Percentiles rank a stretch among this genome's conserved stretches.
Evolutionary conservation across 1,284 basidiomycete species (phyloP).

Genomic region (Leccinum angustisporum): DNA sequence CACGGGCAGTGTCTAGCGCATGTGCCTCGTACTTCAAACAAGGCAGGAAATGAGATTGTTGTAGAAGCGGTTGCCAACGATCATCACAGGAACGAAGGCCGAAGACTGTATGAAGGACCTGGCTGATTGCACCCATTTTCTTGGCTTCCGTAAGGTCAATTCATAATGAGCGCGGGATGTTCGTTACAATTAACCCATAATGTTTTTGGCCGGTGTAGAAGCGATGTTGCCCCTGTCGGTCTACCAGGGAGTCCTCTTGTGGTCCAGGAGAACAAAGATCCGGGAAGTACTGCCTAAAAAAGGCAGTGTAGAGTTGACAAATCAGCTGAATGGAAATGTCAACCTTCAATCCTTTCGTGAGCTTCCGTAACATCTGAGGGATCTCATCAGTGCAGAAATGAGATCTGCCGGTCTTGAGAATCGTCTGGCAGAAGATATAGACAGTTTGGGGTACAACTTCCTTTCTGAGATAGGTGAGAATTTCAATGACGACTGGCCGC

Average conservation of each 20-base stretch:
- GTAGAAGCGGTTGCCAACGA: background rate
- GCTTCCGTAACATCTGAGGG: background rate
- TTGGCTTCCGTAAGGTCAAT: conserved; percentile 7
- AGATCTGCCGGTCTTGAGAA: background rate
- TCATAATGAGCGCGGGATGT: conserved; percentile 1
- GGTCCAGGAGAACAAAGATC: background rate
- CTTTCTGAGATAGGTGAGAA: background rate
- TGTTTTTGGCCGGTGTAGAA: conserved; percentile 6
- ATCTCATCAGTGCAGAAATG: conserved; percentile 3
- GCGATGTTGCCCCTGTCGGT: conserved; percentile 3
- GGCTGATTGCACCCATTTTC: conserved; percentile 7
- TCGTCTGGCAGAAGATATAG: background rate
- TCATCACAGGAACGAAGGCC: background rate
- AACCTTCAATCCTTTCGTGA: background rate
- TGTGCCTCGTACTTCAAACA: background rate
- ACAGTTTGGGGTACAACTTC: background rate
- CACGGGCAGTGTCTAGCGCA: background rate
- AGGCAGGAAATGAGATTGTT: background rate
- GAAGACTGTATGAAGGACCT: conserved; percentile 5
- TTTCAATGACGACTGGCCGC: background rate
- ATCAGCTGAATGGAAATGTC: background rate
- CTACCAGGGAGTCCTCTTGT: conserved; percentile 6
- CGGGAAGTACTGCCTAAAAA: conserved; percentile 12
- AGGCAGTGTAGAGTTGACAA: conserved; percentile 7
- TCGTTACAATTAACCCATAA: background rate